Base-by-base conservation (phyloP, 2,329 filamentous ascomycete species). In the Pseudomassariella vexata region DNA sequence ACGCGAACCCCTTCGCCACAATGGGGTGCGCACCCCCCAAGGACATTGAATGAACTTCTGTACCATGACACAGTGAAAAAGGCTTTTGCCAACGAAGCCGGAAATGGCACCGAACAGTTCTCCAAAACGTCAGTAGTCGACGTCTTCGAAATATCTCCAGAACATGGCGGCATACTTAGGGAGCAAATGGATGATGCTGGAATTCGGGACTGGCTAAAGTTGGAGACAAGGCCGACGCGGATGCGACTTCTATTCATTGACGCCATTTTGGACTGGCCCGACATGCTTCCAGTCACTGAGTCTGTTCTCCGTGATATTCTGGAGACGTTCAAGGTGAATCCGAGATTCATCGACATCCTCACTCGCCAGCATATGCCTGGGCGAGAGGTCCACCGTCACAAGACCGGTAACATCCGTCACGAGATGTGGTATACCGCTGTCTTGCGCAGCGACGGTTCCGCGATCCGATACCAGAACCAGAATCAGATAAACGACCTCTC, bases 381-480 rank as follows among this genome's bases (percentile, higher is more conserved):
- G 11, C 19, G 28, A n/a, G 24, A 27, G 8, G 20, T 32, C 6
- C 29, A 30, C 9, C 18, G 14, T 19, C 28, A 9, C 12, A 19
- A 10, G 3, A 24, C 27, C 19, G 28, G 29, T 2, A 15, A 9
- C 5, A 23, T 18, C 11, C 22, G 34, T 6, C 34, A 32, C 16
- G 23, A 36, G 19, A 26, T 32, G 28, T 36, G 34, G 34, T 24
- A 36, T 15, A 32, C 34, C n/a, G 29, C 34, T 16, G 23, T 32
- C 9, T 20, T 36, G 4, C 15, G 34, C 19, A 28, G 28, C 19
- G 34, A 36, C n/a, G 29, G 34, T 5, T 23, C 17, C 2, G 18
- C 18, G 9, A 17, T 32, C 8, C 20, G 15, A 1, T 36, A 30
- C 5, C 14, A 24, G 14, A 31, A 19, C 12, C 24, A n/a, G 8